Conservation (phyloP, 257 asterid species). For the Solanum corneliomulleri region DNA sequence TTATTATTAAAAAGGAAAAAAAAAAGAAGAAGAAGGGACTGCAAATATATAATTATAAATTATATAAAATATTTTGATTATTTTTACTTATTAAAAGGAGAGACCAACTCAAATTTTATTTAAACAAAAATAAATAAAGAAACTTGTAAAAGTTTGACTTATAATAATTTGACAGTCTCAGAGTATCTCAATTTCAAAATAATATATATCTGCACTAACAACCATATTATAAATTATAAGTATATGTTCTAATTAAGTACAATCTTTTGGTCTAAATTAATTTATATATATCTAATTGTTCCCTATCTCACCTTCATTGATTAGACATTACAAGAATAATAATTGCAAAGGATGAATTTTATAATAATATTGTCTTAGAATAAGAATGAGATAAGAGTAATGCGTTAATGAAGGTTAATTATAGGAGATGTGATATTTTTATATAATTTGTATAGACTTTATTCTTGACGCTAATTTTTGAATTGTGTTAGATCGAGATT, state of each 20-base stretch:
- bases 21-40: not conserved
- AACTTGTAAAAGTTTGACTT: not conserved
- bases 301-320: not conserved
- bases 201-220: not conserved
- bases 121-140: not conserved
- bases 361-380: not conserved
- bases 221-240: not conserved
- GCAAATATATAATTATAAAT: not conserved
- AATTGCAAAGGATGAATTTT: not conserved
- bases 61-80: not conserved
- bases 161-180: not conserved
- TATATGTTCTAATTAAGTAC: not conserved
- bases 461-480: fast-evolving
- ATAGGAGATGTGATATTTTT: not conserved
- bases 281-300: not conserved
- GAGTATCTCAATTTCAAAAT: not conserved
- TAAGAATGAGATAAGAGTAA: not conserved
- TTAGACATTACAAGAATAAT: not conserved
- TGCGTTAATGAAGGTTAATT: not conserved
- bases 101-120: not conserved
- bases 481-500: not conserved
- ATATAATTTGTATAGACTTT: not conserved
- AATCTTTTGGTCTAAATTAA: not conserved
- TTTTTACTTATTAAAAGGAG: not conserved
- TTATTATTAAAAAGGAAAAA: not conserved